Evolutionary conservation across 352 stramenopile genomes (phyloP), one percentile per base, ranked within the genome.

Genomic region (Aphanomyces stellatus): DNA sequence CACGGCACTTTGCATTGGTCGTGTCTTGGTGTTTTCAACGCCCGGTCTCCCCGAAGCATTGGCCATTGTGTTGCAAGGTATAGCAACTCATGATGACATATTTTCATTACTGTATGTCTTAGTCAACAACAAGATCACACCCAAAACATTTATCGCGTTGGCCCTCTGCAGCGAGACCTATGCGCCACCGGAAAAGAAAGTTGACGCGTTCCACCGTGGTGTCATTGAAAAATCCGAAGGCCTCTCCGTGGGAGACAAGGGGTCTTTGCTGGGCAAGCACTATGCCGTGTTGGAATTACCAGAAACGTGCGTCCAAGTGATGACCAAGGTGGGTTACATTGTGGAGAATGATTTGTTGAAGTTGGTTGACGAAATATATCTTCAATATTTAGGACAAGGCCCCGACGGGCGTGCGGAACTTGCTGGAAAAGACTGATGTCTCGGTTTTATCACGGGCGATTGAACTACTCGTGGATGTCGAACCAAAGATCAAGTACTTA

Each of bases 401-500:
- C 2, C 40, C 17, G 3, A 35, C 60, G 11, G 48, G 17, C 11
- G 60, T 67, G 11, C 88, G 87, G 69, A 76, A 79, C 6, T 74
- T 94, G 3, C 74, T 90, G 6, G 59, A 75, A 15, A 75, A 72
- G 0, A 88, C 78, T 24, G 90, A 82, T 41, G 40, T 51, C 22
- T 90, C 87, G 30, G 85, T 92, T 53, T 74, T 94, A 4, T 83
- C 79, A 5, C 86, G 74, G 33, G 78, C 74, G 17, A 77, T 94
- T 59, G 69, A 76, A 53, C 43, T 65, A n/a, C 42, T 65, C 19
- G 48, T 69, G 43, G 56, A 65, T 33, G 5, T 67, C 1, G 33
- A 51, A 17, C 49, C 49, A 15, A 57, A 57, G 30, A 57, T 57
- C 49, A 57, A 57, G 49, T 57, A 41, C 17, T 51, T 61, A 46